Percentiles rank a stretch among this genome's conserved stretches.
phyloP scores from a whole-genome alignment of 768 basidiomycete species.

The Termitomyces sp. region DNA sequence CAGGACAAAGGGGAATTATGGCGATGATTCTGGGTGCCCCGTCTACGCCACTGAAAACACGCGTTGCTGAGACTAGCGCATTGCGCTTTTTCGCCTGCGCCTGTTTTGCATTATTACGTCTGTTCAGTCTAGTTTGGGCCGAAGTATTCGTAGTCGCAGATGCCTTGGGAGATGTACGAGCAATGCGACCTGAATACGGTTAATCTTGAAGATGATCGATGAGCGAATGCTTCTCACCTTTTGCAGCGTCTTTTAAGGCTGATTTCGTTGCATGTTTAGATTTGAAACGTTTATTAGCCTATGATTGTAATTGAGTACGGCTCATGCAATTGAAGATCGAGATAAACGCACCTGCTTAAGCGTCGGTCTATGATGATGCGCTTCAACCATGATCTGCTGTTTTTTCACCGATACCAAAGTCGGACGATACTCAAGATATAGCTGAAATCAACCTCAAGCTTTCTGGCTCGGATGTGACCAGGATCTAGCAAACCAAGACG shows the following conservation, averaged over 20 bases:
- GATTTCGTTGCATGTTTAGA: conserved; percentile 88
- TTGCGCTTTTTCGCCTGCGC: conserved; percentile 68
- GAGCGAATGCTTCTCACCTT: conserved; percentile 46
- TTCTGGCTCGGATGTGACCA: neutral
- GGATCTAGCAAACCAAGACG: conserved; percentile 1
- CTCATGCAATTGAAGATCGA: neutral
- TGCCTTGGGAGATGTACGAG: conserved; percentile 54
- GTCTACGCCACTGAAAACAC: conserved; percentile 76
- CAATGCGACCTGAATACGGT: conserved; percentile 46
- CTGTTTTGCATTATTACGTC: conserved; percentile 86
- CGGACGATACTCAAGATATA: neutral
- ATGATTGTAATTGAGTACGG: neutral
- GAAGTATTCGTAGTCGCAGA: conserved; percentile 41
- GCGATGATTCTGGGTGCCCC: conserved; percentile 85
- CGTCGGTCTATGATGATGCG: conserved; percentile 74
- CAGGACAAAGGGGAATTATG: conserved; percentile 77
- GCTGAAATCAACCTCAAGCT: neutral
- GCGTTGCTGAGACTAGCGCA: conserved; percentile 62
- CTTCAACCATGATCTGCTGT: conserved; percentile 32
- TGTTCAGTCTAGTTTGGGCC: conserved; percentile 72
- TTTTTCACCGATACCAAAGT: neutral
- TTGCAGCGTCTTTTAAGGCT: conserved; percentile 76
- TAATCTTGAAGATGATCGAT: neutral
- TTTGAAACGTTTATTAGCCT: conserved; percentile 94
- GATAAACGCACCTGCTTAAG: conserved; percentile 68